Conservation (phyloP, 768 basidiomycete species). For the Nidularia sp. region DNA sequence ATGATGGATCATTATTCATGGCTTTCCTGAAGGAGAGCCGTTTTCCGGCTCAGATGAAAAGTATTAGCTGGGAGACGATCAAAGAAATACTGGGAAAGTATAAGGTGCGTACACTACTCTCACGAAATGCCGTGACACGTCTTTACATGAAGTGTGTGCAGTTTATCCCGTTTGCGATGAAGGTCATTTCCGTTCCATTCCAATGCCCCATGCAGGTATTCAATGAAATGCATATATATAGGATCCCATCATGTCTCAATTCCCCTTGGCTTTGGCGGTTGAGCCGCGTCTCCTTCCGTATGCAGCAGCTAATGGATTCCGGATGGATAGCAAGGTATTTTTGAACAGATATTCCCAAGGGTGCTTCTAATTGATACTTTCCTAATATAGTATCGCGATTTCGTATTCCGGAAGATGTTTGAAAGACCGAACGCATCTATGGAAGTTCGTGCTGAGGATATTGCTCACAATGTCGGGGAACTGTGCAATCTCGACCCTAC, state of each 20-base stretch:
- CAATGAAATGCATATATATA: constrained; percentile 20
- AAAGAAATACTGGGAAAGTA: constrained; percentile 67
- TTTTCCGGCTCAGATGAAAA: constrained; percentile 54
- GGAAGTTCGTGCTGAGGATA: constrained; percentile 56
- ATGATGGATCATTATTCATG: constrained; percentile 66
- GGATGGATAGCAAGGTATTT: constrained; percentile 71
- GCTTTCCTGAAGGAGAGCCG: constrained; percentile 69
- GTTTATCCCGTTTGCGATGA: constrained; percentile 78
- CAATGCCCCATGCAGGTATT: constrained; percentile 3
- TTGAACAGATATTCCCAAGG: constrained; percentile 3
- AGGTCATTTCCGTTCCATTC: constrained; percentile 39
- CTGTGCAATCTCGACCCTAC: constrained; percentile 64
- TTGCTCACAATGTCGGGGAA: constrained; percentile 67
- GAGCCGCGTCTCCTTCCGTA: constrained; percentile 72
- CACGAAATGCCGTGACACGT: neutral
- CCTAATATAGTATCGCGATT: constrained; percentile 64
- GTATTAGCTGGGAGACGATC: constrained; percentile 60
- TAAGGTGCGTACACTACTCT: constrained; percentile 39
- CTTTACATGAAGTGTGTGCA: constrained; percentile 15
- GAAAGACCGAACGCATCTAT: constrained; percentile 49
- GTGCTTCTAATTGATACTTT: constrained; percentile 2
- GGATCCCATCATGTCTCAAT: constrained; percentile 77
- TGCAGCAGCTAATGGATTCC: constrained; percentile 71
- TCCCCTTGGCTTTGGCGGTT: constrained; percentile 72
- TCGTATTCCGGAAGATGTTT: constrained; percentile 86